These are phyloP conservation scores for Pleurostoma richardsiae DNA, from an alignment of 2,329 filamentous ascomycete genomes.

Conservation along the genomic window DNA sequence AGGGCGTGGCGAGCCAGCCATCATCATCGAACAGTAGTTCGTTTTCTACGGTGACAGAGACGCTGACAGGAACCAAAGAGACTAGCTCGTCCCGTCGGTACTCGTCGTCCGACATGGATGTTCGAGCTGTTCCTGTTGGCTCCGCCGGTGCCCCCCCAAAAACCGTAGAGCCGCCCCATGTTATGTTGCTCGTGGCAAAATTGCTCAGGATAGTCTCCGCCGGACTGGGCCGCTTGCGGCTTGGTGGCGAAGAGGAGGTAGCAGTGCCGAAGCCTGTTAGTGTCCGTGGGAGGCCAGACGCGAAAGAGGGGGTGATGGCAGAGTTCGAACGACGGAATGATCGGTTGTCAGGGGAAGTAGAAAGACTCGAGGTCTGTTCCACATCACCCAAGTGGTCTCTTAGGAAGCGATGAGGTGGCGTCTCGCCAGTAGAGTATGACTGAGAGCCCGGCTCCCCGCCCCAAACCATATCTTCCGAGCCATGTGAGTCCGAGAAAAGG, in stretches of 20 bases:
- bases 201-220: constrained; percentile 55
- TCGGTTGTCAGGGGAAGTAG: constrained; percentile 54
- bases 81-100: constrained; percentile 37
- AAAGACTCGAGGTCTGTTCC: constrained; percentile 47
- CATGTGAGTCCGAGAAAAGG: constrained; percentile 48
- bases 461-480: constrained; percentile 51
- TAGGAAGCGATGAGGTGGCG: constrained; percentile 47
- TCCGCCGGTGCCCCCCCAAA: constrained; percentile 33
- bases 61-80: constrained; percentile 43
- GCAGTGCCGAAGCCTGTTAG: constrained; percentile 23
- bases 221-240: constrained; percentile 53
- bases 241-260: constrained; percentile 31
- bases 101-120: constrained; percentile 51
- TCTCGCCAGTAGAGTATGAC: constrained; percentile 59
- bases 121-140: constrained; percentile 40
- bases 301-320: constrained; percentile 49
- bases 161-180: constrained; percentile 42
- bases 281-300: constrained; percentile 47
- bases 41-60: constrained; percentile 52
- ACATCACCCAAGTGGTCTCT: constrained; percentile 38
- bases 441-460: constrained; percentile 48
- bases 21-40: constrained; percentile 65
- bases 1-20: constrained; percentile 55
- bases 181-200: constrained; percentile 47
- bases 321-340: constrained; percentile 49